phyloP scores from a whole-genome alignment of 805 yeast genomes.

The Kazachstania kunashirensis region DNA sequence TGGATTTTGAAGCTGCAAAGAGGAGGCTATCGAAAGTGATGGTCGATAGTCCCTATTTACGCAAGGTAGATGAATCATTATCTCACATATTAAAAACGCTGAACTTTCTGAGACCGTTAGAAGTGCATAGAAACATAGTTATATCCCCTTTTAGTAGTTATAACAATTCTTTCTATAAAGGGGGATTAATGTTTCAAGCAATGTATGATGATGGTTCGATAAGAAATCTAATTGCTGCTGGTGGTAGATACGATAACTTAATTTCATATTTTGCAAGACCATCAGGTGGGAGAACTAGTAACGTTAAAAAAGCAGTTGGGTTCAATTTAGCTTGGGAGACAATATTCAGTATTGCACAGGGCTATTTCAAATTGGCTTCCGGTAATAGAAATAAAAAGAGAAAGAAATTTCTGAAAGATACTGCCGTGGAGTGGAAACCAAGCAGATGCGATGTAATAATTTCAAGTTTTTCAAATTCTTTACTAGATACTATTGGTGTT shows the following conservation, averaged over 20 bases:
- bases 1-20: conserved; percentile 57
- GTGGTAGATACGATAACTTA: conserved; percentile 84
- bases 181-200: conserved; percentile 84
- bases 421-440: conserved; percentile 40
- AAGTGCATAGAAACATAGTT: conserved; percentile 46
- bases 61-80: conserved; percentile 53
- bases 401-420: conserved; percentile 29
- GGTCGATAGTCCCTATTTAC: conserved; percentile 60
- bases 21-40: conserved; percentile 55
- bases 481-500: conserved; percentile 51
- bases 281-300: conserved; percentile 28
- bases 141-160: conserved; percentile 80
- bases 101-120: conserved; percentile 44
- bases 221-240: conserved; percentile 62
- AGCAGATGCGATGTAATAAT: conserved; percentile 76
- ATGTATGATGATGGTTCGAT: conserved; percentile 50
- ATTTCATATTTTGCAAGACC: conserved; percentile 58
- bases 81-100: conserved; percentile 53
- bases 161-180: conserved; percentile 66
- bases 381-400: conserved; percentile 29
- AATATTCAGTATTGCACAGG: conserved; percentile 42
- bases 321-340: conserved; percentile 73
- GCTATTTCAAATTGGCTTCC: conserved; percentile 34
- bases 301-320: conserved; percentile 64
- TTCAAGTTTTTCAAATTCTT: conserved; percentile 51